These are phyloP conservation scores for Coemansia sp. DNA, from an alignment of 192 early-diverging fungal species.

Conservation along the genomic window DNA sequence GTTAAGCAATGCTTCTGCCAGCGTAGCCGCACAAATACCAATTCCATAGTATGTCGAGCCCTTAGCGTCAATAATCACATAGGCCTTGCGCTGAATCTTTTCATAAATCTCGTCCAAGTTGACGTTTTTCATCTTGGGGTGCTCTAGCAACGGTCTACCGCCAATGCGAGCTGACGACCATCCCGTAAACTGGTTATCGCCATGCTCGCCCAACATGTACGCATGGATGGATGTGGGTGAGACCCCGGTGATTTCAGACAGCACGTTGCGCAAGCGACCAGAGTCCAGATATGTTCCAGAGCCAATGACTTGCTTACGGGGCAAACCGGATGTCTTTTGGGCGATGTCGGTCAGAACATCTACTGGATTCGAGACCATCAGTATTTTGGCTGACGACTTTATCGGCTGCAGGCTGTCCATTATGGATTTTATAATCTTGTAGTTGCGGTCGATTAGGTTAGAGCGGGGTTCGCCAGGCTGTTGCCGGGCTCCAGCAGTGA, in stretches of 20 bases:
- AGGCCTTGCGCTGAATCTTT: conserved; percentile 71
- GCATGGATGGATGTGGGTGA: conserved; percentile 73
- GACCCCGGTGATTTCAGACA: conserved; percentile 59
- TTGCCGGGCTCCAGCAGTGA: conserved; percentile 84
- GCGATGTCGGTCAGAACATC: conserved; percentile 83
- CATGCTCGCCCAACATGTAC: conserved; percentile 84
- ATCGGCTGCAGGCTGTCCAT: conserved; percentile 74
- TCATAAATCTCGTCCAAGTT: conserved; percentile 57
- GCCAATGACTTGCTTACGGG: conserved; percentile 75
- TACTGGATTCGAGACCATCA: conserved; percentile 82
- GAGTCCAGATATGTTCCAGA: conserved; percentile 84
- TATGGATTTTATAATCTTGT: conserved; percentile 69
- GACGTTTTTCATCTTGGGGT: conserved; percentile 60
- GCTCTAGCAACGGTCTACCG: conserved; percentile 63
- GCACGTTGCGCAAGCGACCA: conserved; percentile 61
- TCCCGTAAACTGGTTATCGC: conserved; percentile 80
- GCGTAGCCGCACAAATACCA: conserved; percentile 69
- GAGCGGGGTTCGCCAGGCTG: conserved; percentile 71
- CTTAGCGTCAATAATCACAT: conserved; percentile 81
- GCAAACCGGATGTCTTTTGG: conserved; percentile 76
- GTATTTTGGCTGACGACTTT: conserved; percentile 65
- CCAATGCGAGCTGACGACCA: conserved; percentile 75
- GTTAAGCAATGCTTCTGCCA: conserved; percentile 66
- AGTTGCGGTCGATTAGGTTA: conserved; percentile 75
- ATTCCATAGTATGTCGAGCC: conserved; percentile 85